These are phyloP conservation scores for Rhododendron ovatum DNA, from an alignment of 148 eudicot species.

Conservation along the genomic window DNA sequence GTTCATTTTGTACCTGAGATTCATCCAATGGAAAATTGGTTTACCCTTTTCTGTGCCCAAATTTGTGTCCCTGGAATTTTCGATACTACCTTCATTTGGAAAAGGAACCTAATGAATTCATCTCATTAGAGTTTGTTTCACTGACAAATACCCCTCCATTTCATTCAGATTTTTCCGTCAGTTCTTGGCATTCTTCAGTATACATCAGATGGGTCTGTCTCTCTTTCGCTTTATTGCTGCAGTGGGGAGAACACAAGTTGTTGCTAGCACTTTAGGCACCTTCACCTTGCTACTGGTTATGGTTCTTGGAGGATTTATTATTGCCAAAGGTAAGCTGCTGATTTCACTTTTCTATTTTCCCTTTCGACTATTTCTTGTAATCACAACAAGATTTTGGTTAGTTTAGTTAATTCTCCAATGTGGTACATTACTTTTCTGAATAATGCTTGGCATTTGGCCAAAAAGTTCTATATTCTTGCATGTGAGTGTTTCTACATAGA, in stretches of 20 bases:
- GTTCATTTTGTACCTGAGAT: background rate
- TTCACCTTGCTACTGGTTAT: constrained; percentile 39
- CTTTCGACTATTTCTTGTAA: background rate
- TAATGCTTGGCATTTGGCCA: background rate
- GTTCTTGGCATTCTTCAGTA: constrained; percentile 53
- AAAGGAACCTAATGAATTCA: background rate
- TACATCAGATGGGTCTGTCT: constrained; percentile 65
- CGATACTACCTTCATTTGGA: background rate
- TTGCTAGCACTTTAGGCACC: constrained; percentile 46
- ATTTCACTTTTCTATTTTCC: background rate
- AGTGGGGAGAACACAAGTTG: constrained; percentile 52
- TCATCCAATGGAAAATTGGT: background rate
- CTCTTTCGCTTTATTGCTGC: constrained; percentile 67
- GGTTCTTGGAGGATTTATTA: constrained; percentile 70
- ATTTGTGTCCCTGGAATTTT: background rate
- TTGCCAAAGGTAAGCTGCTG: constrained; percentile 47
- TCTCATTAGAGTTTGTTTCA: background rate
- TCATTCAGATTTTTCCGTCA: constrained; percentile 56
- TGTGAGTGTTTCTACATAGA: background rate
- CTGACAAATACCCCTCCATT: background rate
- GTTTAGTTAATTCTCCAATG: background rate
- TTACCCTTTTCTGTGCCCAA: background rate
- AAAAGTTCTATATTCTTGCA: background rate
- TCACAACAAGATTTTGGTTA: background rate
- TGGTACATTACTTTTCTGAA: background rate